Evolutionary conservation across 225 moss, liverwort and hornwort species (phyloP).

Genomic region (Pseudisothecium myosuroides): DNA sequence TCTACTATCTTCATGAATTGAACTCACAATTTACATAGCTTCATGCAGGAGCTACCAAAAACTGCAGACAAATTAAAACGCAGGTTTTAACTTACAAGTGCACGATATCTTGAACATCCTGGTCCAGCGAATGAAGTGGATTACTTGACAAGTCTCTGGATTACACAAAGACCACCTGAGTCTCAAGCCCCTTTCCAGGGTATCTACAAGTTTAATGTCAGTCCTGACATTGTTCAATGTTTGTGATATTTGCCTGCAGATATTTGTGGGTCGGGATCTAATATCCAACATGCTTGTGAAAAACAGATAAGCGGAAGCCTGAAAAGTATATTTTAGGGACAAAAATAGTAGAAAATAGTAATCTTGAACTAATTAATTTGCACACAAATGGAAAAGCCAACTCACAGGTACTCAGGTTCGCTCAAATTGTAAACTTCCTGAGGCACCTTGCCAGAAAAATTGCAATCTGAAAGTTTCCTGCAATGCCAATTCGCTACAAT

Average conservation of each 20-base stretch:
- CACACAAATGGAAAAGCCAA: too few species aligned
- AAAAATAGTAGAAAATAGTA: neutral
- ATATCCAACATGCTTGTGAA: neutral
- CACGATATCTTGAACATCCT: neutral
- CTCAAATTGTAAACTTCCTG: neutral
- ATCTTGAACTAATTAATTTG: too few species aligned
- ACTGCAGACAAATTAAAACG: neutral
- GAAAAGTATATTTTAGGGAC: neutral
- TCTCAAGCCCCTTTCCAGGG: neutral
- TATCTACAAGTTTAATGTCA: neutral
- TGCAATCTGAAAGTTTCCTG: conserved; percentile 13
- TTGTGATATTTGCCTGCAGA: neutral
- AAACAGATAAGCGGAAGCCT: neutral
- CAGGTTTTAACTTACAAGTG: neutral
- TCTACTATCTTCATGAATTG: neutral
- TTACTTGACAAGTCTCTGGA: neutral
- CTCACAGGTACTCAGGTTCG: neutral
- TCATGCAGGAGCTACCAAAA: neutral
- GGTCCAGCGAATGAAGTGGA: neutral
- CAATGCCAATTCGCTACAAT: neutral
- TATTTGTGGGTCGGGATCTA: neutral
- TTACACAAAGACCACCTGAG: neutral
- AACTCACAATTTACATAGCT: neutral
- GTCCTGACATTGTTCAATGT: neutral
- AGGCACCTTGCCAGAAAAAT: neutral